phyloP scores from a whole-genome alignment of 2,329 filamentous ascomycete species.

The Beauveria medogensis region DNA sequence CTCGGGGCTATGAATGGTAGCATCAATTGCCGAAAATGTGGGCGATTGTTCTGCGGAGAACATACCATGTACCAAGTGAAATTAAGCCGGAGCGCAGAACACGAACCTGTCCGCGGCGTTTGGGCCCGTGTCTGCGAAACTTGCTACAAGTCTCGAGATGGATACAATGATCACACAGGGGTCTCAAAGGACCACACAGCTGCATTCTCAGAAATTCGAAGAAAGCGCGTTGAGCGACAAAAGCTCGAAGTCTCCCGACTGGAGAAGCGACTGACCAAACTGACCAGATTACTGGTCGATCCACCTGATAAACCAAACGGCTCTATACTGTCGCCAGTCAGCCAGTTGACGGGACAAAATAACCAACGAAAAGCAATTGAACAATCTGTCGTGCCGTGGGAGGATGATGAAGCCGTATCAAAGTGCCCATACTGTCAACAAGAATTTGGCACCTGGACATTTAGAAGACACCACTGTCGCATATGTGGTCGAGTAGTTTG shows the following conservation, averaged over 20 bases:
- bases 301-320: conserved; percentile 57
- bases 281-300: conserved; percentile 75
- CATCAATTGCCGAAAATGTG: conserved; percentile 91
- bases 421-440: conserved; percentile 94
- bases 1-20: conserved; percentile 73
- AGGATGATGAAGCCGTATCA: conserved; percentile 74
- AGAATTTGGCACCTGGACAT: conserved; percentile 88
- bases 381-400: conserved; percentile 90
- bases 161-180: conserved; percentile 85
- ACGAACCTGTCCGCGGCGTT: conserved; percentile 81
- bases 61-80: conserved; percentile 99
- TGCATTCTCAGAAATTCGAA: conserved; percentile 62
- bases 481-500: conserved; percentile 92
- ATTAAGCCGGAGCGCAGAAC: conserved; percentile 76
- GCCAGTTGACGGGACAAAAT: conserved; percentile 58
- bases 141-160: conserved; percentile 94
- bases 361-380: conserved; percentile 75
- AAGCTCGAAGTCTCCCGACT: conserved; percentile 81
- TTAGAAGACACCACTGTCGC: conserved; percentile 87
- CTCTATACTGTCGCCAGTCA: conserved; percentile 52
- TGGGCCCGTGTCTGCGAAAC: conserved; percentile 98
- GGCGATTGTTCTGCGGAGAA: conserved; percentile 88
- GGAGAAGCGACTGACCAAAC: conserved; percentile 83
- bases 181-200: conserved; percentile 62
- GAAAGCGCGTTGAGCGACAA: conserved; percentile 72